A percentile compares a stretch with the other conserved stretches of the same genome.
Conservation (phyloP, 2,329 filamentous ascomycete species). For the Westerdykella aurantiaca region DNA sequence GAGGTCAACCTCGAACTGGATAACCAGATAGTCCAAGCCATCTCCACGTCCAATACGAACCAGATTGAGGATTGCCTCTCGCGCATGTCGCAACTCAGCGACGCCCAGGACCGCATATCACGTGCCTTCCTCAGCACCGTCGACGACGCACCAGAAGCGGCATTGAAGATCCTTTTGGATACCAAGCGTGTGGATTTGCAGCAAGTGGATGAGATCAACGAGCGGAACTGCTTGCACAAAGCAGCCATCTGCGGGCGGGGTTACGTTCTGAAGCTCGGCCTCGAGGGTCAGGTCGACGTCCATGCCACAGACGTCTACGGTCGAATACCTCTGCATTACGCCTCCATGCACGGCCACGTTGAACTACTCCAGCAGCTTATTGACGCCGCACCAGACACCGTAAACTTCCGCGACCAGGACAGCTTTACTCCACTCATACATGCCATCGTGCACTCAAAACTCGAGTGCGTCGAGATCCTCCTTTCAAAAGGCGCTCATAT, state of each 20-base stretch:
- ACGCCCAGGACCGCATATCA: constrained; percentile 71
- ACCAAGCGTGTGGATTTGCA: constrained; percentile 83
- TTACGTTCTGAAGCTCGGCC: constrained; percentile 68
- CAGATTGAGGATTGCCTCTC: constrained; percentile 74
- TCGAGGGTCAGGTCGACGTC: constrained; percentile 71
- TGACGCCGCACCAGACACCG: constrained; percentile 62
- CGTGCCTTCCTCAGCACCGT: constrained; percentile 86
- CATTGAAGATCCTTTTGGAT: constrained; percentile 69
- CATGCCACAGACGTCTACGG: constrained; percentile 88
- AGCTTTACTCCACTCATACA: constrained; percentile 96
- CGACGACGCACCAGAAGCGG: constrained; percentile 72
- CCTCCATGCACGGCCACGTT: constrained; percentile 86
- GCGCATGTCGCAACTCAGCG: constrained; percentile 58
- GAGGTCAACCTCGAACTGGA: constrained; percentile 85
- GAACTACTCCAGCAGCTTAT: constrained; percentile 75
- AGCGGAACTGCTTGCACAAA: constrained; percentile 92
- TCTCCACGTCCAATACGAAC: constrained; percentile 72
- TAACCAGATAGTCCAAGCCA: constrained; percentile 78
- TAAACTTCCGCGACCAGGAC: constrained; percentile 88
- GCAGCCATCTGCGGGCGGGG: constrained; percentile 88
- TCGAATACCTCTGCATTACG: constrained; percentile 87
- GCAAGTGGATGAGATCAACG: constrained; percentile 95
- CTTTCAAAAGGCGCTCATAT: constrained; percentile 75
- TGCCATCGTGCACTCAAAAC: constrained; percentile 81
- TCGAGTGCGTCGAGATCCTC: constrained; percentile 72